These are phyloP conservation scores for Verticillium klebahnii DNA, from an alignment of 2,329 filamentous ascomycete species.

Conservation along the genomic window DNA sequence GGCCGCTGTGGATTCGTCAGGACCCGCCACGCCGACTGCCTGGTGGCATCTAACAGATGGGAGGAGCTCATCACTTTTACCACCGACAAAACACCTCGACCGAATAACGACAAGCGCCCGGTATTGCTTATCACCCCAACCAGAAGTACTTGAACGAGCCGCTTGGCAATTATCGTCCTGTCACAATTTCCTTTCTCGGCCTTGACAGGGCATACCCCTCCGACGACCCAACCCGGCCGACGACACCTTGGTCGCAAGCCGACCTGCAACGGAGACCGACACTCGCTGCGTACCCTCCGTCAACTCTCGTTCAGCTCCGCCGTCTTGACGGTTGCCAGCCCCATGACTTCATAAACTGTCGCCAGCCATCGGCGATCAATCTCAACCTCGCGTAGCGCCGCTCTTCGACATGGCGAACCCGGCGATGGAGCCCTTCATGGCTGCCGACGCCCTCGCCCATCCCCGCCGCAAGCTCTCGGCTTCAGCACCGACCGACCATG, in stretches of 20 bases:
- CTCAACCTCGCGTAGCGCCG: background rate
- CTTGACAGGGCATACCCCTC: background rate
- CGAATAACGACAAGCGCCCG: background rate
- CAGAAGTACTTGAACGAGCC: background rate
- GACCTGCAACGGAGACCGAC: background rate
- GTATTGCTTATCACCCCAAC: background rate
- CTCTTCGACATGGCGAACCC: constrained; percentile 16
- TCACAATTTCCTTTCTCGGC: background rate
- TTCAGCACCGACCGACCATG: constrained; percentile 3
- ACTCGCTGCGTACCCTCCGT: background rate
- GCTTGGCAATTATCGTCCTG: background rate
- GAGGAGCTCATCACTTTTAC: background rate
- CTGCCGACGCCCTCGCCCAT: constrained; percentile 20
- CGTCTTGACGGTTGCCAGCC: background rate
- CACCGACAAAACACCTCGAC: background rate
- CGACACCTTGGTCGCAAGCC: background rate
- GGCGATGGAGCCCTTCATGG: constrained; percentile 17
- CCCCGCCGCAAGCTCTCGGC: constrained; percentile 18
- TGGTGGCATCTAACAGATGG: background rate
- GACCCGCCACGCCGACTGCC: background rate
- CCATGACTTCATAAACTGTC: constrained; percentile 10
- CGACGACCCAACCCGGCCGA: background rate
- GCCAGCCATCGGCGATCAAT: background rate
- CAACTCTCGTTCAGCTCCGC: background rate
- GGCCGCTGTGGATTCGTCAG: background rate